Percentiles rank a stretch among this genome's conserved stretches.
phyloP scores from a whole-genome alignment of 495 filamentous ascomycete species.

The Penicillium dipodomyicola region DNA sequence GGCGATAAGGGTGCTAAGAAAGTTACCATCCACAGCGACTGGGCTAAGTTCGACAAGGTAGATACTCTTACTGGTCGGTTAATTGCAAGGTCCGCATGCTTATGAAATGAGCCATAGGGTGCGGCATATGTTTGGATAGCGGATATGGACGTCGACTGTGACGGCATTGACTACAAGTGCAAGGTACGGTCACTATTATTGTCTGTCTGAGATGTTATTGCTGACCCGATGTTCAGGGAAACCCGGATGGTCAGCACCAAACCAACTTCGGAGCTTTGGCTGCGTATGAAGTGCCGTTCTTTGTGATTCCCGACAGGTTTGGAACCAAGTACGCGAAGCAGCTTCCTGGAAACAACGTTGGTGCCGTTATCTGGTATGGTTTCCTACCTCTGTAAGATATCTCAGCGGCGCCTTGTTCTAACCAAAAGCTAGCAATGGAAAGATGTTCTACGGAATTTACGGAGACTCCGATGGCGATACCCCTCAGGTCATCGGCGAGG shows the following conservation, averaged over 20 bases:
- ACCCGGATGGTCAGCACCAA: slow-evolving; percentile 30
- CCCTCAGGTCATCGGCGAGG: slow-evolving; percentile 39
- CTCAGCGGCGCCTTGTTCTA: background rate
- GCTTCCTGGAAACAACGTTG: slow-evolving; percentile 37
- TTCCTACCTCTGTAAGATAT: background rate
- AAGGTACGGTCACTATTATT: slow-evolving; percentile 12
- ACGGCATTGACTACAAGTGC: slow-evolving; percentile 36
- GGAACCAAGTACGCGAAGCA: slow-evolving; percentile 21
- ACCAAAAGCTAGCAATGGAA: slow-evolving; percentile 23
- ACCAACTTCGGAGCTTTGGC: slow-evolving; percentile 41
- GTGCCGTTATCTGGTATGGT: slow-evolving; percentile 39
- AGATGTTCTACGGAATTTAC: slow-evolving; percentile 43
- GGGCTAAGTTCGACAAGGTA: slow-evolving; percentile 28
- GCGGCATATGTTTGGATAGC: slow-evolving; percentile 37
- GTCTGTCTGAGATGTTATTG: background rate
- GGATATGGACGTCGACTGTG: slow-evolving; percentile 44
- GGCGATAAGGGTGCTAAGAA: slow-evolving; percentile 14
- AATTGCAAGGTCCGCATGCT: background rate
- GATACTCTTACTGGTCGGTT: background rate
- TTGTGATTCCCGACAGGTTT: slow-evolving; percentile 39
- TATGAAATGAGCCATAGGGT: slow-evolving; percentile 20
- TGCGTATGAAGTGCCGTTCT: slow-evolving; percentile 40
- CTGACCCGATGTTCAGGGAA: slow-evolving; percentile 24
- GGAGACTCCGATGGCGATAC: slow-evolving; percentile 37
- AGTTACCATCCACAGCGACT: slow-evolving; percentile 36